phyloP scores from a whole-genome alignment of 768 basidiomycete species.

The Amanita polypyramis region DNA sequence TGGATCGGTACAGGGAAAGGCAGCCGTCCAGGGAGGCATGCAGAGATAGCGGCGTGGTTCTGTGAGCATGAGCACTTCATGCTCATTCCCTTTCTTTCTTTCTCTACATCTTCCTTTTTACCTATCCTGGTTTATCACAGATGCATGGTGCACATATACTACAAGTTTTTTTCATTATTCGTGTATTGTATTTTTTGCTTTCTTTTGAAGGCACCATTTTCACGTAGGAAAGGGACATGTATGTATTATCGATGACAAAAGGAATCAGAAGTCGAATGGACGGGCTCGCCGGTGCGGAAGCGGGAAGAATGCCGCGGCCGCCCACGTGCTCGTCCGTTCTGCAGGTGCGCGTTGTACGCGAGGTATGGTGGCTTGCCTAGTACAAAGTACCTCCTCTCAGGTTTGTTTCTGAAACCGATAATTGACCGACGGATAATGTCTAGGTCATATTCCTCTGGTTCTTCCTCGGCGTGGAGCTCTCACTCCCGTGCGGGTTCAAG shows the following conservation, averaged over 20 bases:
- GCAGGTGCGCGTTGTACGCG: background rate
- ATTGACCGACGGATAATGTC: background rate
- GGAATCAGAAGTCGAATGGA: background rate
- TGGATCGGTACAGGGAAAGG: conserved; percentile 4
- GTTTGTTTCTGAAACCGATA: background rate
- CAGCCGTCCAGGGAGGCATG: conserved; percentile 4
- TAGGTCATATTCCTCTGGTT: background rate
- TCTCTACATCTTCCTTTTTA: background rate
- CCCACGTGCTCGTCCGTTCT: background rate
- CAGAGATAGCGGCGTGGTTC: background rate
- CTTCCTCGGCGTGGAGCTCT: background rate
- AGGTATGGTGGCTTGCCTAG: background rate
- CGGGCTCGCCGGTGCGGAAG: background rate
- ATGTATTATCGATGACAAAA: background rate
- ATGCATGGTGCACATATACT: background rate
- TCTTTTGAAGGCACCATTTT: background rate
- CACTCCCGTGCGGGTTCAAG: background rate
- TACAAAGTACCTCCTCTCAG: background rate
- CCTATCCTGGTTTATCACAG: background rate
- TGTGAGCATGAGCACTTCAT: background rate
- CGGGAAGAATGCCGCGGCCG: too few relatives aligned
- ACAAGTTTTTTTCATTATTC: background rate
- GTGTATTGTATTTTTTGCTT: conserved; percentile 2
- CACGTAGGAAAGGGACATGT: background rate
- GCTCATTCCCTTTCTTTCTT: background rate